phyloP scores from a whole-genome alignment of 2,329 filamentous ascomycete genomes.

The Pseudocercospora pini-densiflorae region DNA sequence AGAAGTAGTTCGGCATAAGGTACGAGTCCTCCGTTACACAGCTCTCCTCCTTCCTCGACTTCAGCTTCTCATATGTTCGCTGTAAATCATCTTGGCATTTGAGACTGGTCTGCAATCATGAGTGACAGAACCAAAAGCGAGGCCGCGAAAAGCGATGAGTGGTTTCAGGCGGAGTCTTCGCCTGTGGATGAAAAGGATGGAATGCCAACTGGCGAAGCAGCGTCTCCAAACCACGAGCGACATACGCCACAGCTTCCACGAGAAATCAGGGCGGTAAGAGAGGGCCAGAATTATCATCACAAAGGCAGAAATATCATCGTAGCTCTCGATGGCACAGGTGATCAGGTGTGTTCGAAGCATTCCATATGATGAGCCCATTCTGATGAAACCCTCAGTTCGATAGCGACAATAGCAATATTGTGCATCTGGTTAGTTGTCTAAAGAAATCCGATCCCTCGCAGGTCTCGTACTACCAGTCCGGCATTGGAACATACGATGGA shows the following conservation, averaged over 20 bases:
- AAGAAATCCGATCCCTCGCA: slow-evolving; percentile 49
- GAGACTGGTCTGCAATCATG: background rate
- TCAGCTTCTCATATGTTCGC: background rate
- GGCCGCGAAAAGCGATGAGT: slow-evolving; percentile 1
- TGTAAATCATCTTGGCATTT: background rate
- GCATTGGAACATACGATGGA: slow-evolving; percentile 52
- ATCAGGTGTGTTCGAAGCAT: slow-evolving; percentile 34
- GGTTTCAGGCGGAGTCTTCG: background rate
- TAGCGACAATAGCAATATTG: slow-evolving; percentile 51
- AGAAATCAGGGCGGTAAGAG: slow-evolving; percentile 38
- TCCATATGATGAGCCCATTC: background rate
- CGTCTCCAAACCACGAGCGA: background rate
- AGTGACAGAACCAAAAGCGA: slow-evolving; percentile 3
- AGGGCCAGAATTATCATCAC: slow-evolving; percentile 26
- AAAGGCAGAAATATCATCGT: slow-evolving; percentile 45
- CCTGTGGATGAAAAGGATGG: background rate
- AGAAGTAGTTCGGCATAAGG: background rate
- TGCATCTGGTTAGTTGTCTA: slow-evolving; percentile 49
- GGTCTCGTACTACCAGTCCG: slow-evolving; percentile 50
- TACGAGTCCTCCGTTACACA: slow-evolving; percentile 1
- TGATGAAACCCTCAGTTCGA: slow-evolving; percentile 39
- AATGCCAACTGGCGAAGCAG: background rate
- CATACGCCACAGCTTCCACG: slow-evolving; percentile 30
- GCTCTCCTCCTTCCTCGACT: background rate
- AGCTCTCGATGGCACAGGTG: slow-evolving; percentile 52